phyloP scores from a whole-genome alignment of 768 basidiomycete genomes.

The Tubosaeta sp. region DNA sequence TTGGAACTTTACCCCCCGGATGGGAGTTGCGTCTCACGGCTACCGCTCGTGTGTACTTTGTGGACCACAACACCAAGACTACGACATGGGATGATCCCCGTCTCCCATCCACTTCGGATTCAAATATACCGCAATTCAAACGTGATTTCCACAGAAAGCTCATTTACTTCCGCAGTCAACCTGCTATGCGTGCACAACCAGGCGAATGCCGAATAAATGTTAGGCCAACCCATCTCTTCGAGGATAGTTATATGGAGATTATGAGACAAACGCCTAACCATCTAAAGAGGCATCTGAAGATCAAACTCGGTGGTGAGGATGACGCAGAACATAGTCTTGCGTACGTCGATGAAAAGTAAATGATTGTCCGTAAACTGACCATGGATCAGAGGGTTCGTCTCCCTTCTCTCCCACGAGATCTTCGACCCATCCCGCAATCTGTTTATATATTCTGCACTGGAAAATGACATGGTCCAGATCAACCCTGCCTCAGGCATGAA shows the following conservation, averaged over 20 bases:
- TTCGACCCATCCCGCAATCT: slow-evolving; percentile 99
- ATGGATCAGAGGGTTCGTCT: slow-evolving; percentile 89
- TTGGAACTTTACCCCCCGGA: slow-evolving; percentile 93
- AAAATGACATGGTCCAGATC: slow-evolving; percentile 99
- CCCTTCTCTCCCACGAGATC: slow-evolving; percentile 99
- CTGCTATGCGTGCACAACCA: slow-evolving; percentile 94
- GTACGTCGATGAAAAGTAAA: slow-evolving; percentile 39
- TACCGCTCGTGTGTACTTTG: slow-evolving; percentile 97
- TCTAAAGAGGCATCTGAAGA: slow-evolving; percentile 97
- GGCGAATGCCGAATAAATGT: slow-evolving; percentile 99
- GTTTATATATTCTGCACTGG: slow-evolving; percentile 99
- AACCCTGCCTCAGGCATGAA: slow-evolving; percentile 98
- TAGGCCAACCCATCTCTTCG: slow-evolving; percentile 95
- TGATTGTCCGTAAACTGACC: slow-evolving; percentile 5
- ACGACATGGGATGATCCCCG: slow-evolving; percentile 99
- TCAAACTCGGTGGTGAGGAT: slow-evolving; percentile 99
- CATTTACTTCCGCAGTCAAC: slow-evolving; percentile 98
- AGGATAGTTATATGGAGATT: slow-evolving; percentile 98
- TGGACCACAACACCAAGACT: slow-evolving; percentile 99
- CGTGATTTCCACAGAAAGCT: slow-evolving; percentile 98
- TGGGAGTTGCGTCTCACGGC: slow-evolving; percentile 99
- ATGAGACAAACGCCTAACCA: slow-evolving; percentile 99
- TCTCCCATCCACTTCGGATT: slow-evolving; percentile 87
- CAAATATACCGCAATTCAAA: slow-evolving; percentile 99
- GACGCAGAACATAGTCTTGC: slow-evolving; percentile 98